These are phyloP conservation scores for Macrocybe gigantea DNA, from an alignment of 768 basidiomycete genomes.

Conservation along the genomic window DNA sequence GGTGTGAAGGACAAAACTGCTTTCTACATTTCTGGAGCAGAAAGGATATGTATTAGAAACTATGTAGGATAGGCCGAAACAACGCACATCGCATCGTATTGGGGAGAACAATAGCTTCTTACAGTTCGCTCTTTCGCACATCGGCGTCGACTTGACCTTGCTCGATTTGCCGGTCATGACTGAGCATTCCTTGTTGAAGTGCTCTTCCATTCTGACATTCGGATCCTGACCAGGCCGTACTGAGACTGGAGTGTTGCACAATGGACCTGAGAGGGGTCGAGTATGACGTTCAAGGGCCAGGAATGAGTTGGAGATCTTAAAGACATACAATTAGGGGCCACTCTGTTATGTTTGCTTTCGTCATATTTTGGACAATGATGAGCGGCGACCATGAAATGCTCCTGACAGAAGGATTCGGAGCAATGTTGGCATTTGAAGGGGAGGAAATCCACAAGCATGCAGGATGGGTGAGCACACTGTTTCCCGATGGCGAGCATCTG, in stretches of 20 bases:
- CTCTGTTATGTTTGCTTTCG: slow-evolving; percentile 61
- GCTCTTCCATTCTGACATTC: slow-evolving; percentile 74
- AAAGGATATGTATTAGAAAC: not conserved
- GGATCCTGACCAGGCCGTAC: slow-evolving; percentile 77
- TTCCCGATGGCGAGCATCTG: slow-evolving; percentile 63
- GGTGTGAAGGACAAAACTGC: slow-evolving; percentile 74
- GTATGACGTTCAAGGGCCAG: not conserved
- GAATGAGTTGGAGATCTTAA: not conserved
- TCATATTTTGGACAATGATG: slow-evolving; percentile 72
- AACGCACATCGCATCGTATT: slow-evolving; percentile 67
- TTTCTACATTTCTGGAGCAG: slow-evolving; percentile 53
- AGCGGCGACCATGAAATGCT: slow-evolving; percentile 67
- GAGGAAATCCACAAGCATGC: slow-evolving; percentile 74
- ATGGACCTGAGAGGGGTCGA: slow-evolving; percentile 46
- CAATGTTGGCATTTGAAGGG: slow-evolving; percentile 88
- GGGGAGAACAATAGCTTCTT: slow-evolving; percentile 71
- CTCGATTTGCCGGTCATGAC: slow-evolving; percentile 58
- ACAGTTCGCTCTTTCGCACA: slow-evolving; percentile 58
- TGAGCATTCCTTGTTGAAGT: slow-evolving; percentile 61
- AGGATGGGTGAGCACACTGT: slow-evolving; percentile 63
- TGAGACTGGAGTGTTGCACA: slow-evolving; percentile 72
- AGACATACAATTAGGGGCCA: slow-evolving; percentile 68
- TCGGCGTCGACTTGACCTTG: slow-evolving; percentile 41
- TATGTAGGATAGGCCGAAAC: not conserved
- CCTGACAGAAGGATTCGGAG: slow-evolving; percentile 61